These are phyloP conservation scores for Dryadomyces quercivorus DNA, from an alignment of 2,329 filamentous ascomycete species.

Conservation along the genomic window DNA sequence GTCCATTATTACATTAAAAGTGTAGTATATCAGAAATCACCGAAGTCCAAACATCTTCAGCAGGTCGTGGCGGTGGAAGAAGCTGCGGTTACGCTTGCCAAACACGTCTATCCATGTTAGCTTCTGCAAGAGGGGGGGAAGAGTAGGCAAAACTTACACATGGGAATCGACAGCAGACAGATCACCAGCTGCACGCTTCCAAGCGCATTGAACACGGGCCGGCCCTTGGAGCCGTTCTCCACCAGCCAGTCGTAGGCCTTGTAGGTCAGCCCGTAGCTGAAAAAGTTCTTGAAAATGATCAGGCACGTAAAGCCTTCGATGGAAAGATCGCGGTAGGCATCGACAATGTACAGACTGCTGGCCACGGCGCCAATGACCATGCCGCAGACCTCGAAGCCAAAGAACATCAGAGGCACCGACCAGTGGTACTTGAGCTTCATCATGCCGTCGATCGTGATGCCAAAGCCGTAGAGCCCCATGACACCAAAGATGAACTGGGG, in stretches of 20 bases:
- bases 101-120: conserved; percentile 47
- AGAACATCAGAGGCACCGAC: conserved; percentile 67
- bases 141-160: conserved; percentile 46
- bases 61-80: conserved; percentile 64
- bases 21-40: neutral
- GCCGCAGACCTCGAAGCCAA: conserved; percentile 70
- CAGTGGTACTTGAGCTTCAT: conserved; percentile 47
- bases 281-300: conserved; percentile 90
- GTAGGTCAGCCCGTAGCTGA: conserved; percentile 76
- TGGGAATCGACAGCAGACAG: conserved; percentile 62
- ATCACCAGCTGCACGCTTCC: conserved; percentile 66
- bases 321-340: conserved; percentile 75
- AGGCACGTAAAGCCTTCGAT: conserved; percentile 84
- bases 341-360: conserved; percentile 77
- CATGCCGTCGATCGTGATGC: conserved; percentile 55
- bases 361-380: conserved; percentile 90
- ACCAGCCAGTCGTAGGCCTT: conserved; percentile 77
- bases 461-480: conserved; percentile 75
- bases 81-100: conserved; percentile 65
- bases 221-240: conserved; percentile 42
- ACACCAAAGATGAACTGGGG: conserved; percentile 70
- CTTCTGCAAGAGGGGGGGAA: neutral
- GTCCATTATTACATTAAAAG: neutral
- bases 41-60: conserved; percentile 30
- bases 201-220: conserved; percentile 51